Conservation (phyloP, 2,329 filamentous ascomycete species). For the Emergomyces africanus region DNA sequence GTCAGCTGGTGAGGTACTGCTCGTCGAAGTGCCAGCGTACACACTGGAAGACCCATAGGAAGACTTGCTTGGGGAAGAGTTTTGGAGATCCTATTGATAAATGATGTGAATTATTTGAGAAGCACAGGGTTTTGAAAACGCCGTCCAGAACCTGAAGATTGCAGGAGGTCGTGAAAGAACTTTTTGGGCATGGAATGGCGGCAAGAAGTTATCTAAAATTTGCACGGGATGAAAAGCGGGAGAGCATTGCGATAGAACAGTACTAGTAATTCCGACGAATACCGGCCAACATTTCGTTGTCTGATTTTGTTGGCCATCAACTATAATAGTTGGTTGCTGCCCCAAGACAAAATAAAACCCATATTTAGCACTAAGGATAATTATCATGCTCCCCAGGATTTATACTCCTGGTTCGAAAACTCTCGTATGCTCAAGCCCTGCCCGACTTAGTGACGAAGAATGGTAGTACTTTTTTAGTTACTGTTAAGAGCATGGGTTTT, state of each 20-base stretch:
- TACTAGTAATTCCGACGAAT: too few relatives aligned
- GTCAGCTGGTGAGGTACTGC: slow-evolving; percentile 38
- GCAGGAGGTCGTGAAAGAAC: neutral
- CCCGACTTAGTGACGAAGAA: too few relatives aligned
- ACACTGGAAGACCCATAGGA: slow-evolving; percentile 42
- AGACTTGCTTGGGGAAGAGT: slow-evolving; percentile 10
- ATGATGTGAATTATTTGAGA: neutral
- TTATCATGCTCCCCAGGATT: too few relatives aligned
- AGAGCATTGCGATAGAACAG: neutral
- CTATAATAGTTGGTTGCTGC: too few relatives aligned
- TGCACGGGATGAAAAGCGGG: neutral
- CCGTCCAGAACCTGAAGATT: neutral
- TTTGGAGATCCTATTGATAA: neutral
- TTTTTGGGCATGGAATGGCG: neutral
- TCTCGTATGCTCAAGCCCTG: too few relatives aligned
- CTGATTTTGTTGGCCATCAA: too few relatives aligned
- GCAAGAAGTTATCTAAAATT: neutral
- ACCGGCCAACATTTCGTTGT: too few relatives aligned
- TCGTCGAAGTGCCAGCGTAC: slow-evolving; percentile 40
- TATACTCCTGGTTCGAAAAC: too few relatives aligned
- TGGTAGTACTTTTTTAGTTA: too few relatives aligned
- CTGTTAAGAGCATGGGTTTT: too few relatives aligned
- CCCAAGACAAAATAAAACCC: too few relatives aligned
- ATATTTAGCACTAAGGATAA: too few relatives aligned
- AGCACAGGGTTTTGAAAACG: neutral